Conservation (phyloP, 148 eudicot species). For the Heliamphora exappendiculata region DNA sequence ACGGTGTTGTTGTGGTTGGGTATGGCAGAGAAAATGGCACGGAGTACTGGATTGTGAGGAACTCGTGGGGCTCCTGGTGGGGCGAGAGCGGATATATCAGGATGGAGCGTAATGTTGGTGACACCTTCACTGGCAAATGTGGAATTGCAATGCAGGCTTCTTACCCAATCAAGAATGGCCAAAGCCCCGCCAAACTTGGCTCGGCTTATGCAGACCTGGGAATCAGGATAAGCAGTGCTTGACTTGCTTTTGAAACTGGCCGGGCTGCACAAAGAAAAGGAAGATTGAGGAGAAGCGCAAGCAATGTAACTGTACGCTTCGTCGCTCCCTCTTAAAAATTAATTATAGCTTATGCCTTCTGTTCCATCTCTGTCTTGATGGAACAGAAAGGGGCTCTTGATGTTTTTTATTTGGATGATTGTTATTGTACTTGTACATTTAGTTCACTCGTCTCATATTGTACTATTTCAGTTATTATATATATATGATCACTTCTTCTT, state of each 20-base stretch:
- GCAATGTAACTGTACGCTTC: not conserved
- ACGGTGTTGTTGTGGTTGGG: constrained; percentile 80
- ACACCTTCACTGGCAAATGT: constrained; percentile 53
- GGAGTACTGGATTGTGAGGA: constrained; percentile 88
- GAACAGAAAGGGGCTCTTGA: not conserved
- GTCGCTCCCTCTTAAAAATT: not conserved
- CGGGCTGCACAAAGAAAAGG: not conserved
- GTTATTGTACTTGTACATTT: constrained; percentile 3
- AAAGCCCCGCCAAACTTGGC: constrained; percentile 23
- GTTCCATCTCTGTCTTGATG: not conserved
- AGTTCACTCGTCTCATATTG: not conserved
- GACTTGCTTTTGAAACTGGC: not conserved
- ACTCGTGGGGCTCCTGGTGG: constrained; percentile 86
- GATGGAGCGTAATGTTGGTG: constrained; percentile 47
- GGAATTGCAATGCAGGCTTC: constrained; percentile 85
- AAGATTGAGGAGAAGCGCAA: not conserved
- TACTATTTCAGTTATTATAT: not conserved
- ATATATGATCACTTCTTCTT: not conserved
- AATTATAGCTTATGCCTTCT: not conserved
- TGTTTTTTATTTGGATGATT: not conserved
- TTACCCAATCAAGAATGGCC: constrained; percentile 52
- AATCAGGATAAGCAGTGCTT: constrained; percentile 36
- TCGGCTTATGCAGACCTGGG: constrained; percentile 13
- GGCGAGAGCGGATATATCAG: constrained; percentile 81
- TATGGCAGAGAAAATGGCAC: constrained; percentile 60